Base-by-base conservation (phyloP, 2,329 filamentous ascomycete species). In the Stromatinia cepivora region DNA sequence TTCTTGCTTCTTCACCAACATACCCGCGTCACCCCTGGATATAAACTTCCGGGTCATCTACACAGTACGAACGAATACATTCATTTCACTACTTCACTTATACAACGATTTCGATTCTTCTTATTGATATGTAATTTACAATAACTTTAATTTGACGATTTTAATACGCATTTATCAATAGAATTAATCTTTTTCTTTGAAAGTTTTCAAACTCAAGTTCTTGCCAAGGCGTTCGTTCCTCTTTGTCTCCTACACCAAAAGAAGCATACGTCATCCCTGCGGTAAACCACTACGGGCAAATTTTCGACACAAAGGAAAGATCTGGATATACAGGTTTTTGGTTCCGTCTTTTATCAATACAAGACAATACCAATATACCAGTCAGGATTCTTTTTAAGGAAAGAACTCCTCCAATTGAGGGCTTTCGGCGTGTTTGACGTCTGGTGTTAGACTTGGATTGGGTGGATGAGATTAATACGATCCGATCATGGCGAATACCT, bases 221-320 rank as follows among this genome's bases (percentile, higher is more conserved):
- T 48, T 25, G 31, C 28, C 64, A 59, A 59, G 39, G 28, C 25
- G 22, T 48, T 20, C 50, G 15, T 31, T 31, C 22, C 22, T 39
- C 42, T 57, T 45, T 57, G 17, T 48, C 58, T 62, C 58, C 42
- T 39, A 36, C 25, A 20, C 4, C 20, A 59, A 48, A 59, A 28
- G 53, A 61, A 28, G 53, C 42, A 39, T 67, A 67, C 64, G 64
- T 67, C 64, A 67, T 67, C 64, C 39, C 64, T 57, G 42, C 28
- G 53, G 13, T 48, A 9, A 39, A 45, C 28, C 28, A 39, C 17
- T 17, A 52, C 59, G 31, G 50, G 13, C 22, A 36, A 52, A 39
- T 25, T 50, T 50, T 63, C 59, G 53, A 50, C 15, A 66, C 28
- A 57, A 48, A 59, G 64, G 11, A 13, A 48, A 34, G 20, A 45